These are phyloP conservation scores for Tubosaeta sp. DNA, from an alignment of 768 basidiomycete species.

Conservation along the genomic window DNA sequence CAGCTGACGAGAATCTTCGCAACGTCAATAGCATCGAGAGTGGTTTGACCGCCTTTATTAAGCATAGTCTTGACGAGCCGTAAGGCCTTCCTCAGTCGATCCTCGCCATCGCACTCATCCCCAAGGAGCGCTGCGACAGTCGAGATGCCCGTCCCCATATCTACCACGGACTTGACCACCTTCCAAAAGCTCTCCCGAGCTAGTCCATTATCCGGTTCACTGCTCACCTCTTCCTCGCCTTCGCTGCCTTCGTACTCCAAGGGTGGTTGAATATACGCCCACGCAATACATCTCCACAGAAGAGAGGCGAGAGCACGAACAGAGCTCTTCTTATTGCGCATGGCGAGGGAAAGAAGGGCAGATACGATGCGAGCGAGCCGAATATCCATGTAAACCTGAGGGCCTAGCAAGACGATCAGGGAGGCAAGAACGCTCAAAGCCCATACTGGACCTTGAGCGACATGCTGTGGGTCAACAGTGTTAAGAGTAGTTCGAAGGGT, in stretches of 20 bases:
- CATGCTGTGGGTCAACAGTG: slow-evolving; percentile 50
- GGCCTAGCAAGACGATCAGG: slow-evolving; percentile 63
- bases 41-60: slow-evolving; percentile 45
- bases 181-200: slow-evolving; percentile 42
- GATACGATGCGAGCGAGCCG: slow-evolving; percentile 44
- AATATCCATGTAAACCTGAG: slow-evolving; percentile 43
- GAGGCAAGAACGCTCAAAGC: slow-evolving; percentile 61
- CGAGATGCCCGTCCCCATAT: slow-evolving; percentile 55
- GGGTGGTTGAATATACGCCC: slow-evolving; percentile 62
- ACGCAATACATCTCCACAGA: slow-evolving; percentile 62
- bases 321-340: slow-evolving; percentile 60
- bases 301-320: slow-evolving; percentile 58
- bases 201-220: slow-evolving; percentile 24
- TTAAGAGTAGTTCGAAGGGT: slow-evolving; percentile 63
- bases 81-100: slow-evolving; percentile 42
- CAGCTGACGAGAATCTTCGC: slow-evolving; percentile 38
- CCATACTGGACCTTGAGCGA: slow-evolving; percentile 79
- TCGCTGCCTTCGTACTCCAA: slow-evolving; percentile 27
- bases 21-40: slow-evolving; percentile 53
- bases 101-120: slow-evolving; percentile 36
- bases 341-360: slow-evolving; percentile 48
- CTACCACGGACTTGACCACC: slow-evolving; percentile 47
- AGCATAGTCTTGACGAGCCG: slow-evolving; percentile 55
- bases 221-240: slow-evolving; percentile 9
- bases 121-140: slow-evolving; percentile 54